A percentile compares a stretch with the other conserved stretches of the same genome.
phyloP scores from a whole-genome alignment of 108 stramenopile species.

The Cylindrotheca fusiformis region DNA sequence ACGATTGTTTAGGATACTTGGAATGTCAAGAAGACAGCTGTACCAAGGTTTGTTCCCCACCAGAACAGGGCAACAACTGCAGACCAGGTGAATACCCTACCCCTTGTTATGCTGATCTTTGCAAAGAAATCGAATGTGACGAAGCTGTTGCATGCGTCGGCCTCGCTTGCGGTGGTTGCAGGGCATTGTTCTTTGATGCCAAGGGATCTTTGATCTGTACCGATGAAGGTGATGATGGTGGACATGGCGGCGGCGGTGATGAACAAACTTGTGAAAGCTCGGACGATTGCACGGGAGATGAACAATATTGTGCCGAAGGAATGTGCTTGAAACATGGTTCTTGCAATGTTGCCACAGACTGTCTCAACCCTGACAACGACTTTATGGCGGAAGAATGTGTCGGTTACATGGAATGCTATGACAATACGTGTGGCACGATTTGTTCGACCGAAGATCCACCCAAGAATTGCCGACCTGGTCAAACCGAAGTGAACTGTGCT shows the following conservation, averaged over 20 bases:
- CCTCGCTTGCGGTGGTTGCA: slow-evolving; percentile 1
- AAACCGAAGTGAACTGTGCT: slow-evolving; percentile 5
- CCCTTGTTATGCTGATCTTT: neutral
- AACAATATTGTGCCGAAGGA: slow-evolving; percentile 20
- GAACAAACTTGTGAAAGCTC: neutral
- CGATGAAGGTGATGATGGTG: neutral
- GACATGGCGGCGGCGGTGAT: too few species aligned
- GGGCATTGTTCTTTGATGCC: neutral
- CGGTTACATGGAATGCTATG: slow-evolving; percentile 8
- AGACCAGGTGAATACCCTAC: too few species aligned
- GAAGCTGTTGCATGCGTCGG: neutral
- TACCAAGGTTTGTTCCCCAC: neutral
- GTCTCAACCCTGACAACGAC: slow-evolving; percentile 20
- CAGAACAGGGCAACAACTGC: too few species aligned
- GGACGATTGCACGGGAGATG: neutral
- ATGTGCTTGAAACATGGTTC: slow-evolving; percentile 5
- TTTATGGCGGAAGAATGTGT: slow-evolving; percentile 13
- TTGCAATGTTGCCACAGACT: slow-evolving; percentile 13
- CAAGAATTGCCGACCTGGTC: neutral
- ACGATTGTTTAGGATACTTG: slow-evolving; percentile 7
- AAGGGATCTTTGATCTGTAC: neutral
- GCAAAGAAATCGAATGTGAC: neutral
- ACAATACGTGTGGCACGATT: slow-evolving; percentile 2
- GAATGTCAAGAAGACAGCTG: slow-evolving; percentile 2
- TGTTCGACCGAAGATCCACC: too few species aligned